Base-by-base conservation (phyloP, 805 yeast genomes). In the Candida sphagnicola region DNA sequence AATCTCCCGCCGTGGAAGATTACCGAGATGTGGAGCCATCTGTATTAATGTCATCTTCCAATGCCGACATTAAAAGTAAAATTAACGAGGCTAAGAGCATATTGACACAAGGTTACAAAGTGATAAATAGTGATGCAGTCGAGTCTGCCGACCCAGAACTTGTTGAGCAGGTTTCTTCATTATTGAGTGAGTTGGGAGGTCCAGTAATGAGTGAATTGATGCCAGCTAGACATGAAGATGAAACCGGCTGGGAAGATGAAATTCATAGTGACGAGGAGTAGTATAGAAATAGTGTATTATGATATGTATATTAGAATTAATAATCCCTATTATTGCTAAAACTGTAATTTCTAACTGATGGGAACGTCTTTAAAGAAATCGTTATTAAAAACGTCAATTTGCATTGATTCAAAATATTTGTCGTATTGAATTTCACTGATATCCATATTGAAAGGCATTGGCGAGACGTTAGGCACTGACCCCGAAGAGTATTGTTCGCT, bases 171-270 rank as follows among this genome's bases (percentile, higher is more conserved):
- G 74, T 83, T 1, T 54, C 59, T 18, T 72, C 59, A 8, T 55
- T 84, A 44, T 59, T 81, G 40, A 46, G 58, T 3, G 76, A 72
- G 41, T 58, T 85, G 28, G 95, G 91, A 2, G 89, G 87, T 8
- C 77, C 77, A 2, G 50, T 69, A 17, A 61, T 68, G 77, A 62
- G 59, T 38, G 66, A 59, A 35, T 53, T 62, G 39, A 47, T 64
- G 36, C 74, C 72, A 12, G 57, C 53, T 44, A 57, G 51, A 54
- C 41, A 44, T 15, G 45, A 40, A 37, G 64, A 47, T 35, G 69
- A 62, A 49, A 76, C 62, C 43, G 72, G 71, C 38, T 76, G 82
- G 81, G 82, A 77, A 45, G 67, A 65, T 31, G 77, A 75, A 47
- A 71, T 77, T 34, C 61, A 54, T 13, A 56, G 62, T 42, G 75